Evolutionary conservation across 495 filamentous ascomycete species (phyloP), one percentile per base, ranked within the genome.

Genomic region (Elasticomyces elasticus): DNA sequence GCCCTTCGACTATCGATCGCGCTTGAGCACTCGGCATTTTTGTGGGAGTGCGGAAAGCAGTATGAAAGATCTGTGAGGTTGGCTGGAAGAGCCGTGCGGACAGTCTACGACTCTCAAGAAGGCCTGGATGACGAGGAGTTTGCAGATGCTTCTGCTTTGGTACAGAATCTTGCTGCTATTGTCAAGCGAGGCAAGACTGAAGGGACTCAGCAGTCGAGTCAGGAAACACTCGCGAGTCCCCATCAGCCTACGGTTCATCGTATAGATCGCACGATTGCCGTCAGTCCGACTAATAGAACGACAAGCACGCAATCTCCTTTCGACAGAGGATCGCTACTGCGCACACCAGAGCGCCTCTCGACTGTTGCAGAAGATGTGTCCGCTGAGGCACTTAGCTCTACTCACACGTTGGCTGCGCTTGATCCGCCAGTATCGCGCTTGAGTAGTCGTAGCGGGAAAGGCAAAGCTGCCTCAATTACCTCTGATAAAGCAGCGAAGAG

Each of bases 21-120:
- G 56, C 82, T 94, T 11, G 92, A 98, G 68, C 92, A 89, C 65
- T 79, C 83, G n/a, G 92, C 91, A 1, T 98, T 95, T 64, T 74
- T 95, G 4, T 95, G 92, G 72, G 92, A 98, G 64, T 96, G 90
- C 62, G 74, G 89, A 7, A 86, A 92, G 62, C 90, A 97, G 56
- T 70, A 76, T 48, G 80, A 85, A 20, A 79, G 75, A 38, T 85
- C 86, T 50, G 76, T 89, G 12, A 76, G 78, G 24, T 60, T 95
- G 1, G 94, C 92, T 2, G 83, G 86, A 63, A 77, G 80, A 31
- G 87, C 91, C 28, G 89, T 97, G 47, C 79, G 83, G 23, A 88
- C 95, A 61, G 91, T 95, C 1, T 95, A 95, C 65, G 86, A 87
- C 47, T 86, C 87, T 10, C 79, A 82, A 46, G 89, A 95, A 68